phyloP scores from a whole-genome alignment of 495 filamentous ascomycete genomes.

The Aspergillus ostianus region DNA sequence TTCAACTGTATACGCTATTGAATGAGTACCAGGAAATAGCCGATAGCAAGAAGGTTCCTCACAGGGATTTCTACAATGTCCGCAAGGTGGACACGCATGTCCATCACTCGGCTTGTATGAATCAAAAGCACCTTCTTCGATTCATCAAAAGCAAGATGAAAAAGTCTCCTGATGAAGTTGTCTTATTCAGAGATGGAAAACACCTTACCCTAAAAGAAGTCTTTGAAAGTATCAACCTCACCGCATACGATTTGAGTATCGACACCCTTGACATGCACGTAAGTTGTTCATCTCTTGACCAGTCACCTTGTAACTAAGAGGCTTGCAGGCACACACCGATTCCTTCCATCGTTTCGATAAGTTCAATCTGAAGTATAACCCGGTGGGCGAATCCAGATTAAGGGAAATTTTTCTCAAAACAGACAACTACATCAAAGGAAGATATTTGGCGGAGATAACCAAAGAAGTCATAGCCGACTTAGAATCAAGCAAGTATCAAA shows the following conservation, averaged over 20 bases:
- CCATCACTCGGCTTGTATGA: slow-evolving; percentile 99
- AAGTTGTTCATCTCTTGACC: slow-evolving; percentile 29
- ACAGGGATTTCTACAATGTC: slow-evolving; percentile 98
- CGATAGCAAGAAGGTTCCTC: slow-evolving; percentile 94
- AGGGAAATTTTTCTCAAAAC: slow-evolving; percentile 98
- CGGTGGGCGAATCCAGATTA: slow-evolving; percentile 90
- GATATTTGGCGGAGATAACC: slow-evolving; percentile 95
- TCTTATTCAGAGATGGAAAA: slow-evolving; percentile 90
- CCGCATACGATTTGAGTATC: slow-evolving; percentile 96
- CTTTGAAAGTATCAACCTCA: slow-evolving; percentile 95
- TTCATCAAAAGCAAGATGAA: slow-evolving; percentile 99
- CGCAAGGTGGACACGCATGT: slow-evolving; percentile 98
- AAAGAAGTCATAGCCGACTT: slow-evolving; percentile 97
- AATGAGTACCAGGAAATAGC: slow-evolving; percentile 98
- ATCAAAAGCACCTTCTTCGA: slow-evolving; percentile 94
- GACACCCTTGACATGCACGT: slow-evolving; percentile 99
- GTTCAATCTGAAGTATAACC: slow-evolving; percentile 99
- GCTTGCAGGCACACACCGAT: slow-evolving; percentile 81
- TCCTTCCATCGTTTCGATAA: slow-evolving; percentile 99
- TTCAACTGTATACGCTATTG: slow-evolving; percentile 85
- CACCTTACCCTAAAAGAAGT: slow-evolving; percentile 88
- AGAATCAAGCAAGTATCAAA: slow-evolving; percentile 98
- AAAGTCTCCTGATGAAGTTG: slow-evolving; percentile 90
- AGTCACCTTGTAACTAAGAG: slow-evolving; percentile 8
- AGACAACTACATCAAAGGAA: slow-evolving; percentile 94